Percentiles rank a stretch among this genome's conserved stretches.
These are phyloP conservation scores for Starmerella bacillaris DNA, from an alignment of 805 yeast genomes.

Conservation along the genomic window DNA sequence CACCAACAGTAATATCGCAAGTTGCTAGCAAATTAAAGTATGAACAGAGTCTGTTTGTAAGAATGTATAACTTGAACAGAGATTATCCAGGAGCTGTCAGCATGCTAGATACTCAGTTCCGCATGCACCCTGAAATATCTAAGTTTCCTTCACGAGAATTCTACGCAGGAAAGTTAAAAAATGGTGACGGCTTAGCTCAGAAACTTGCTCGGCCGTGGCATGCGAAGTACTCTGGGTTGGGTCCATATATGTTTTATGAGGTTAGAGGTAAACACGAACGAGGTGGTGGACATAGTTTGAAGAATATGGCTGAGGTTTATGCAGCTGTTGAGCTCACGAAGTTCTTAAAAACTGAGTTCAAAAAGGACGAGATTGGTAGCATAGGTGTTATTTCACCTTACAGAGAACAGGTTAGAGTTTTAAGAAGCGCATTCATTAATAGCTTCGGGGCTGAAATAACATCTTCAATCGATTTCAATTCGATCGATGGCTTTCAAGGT, in stretches of 20 bases:
- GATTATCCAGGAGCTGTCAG: conserved; percentile 32
- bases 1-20: conserved; percentile 87
- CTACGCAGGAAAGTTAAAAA: conserved; percentile 50
- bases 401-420: conserved; percentile 57
- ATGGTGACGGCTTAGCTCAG: conserved; percentile 57
- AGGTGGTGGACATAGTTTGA: conserved; percentile 36
- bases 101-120: conserved; percentile 75
- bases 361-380: conserved; percentile 33
- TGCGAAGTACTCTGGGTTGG: conserved; percentile 24
- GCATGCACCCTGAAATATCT: conserved; percentile 93
- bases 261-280: conserved; percentile 43
- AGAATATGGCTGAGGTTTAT: conserved; percentile 51
- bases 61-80: conserved; percentile 61
- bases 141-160: conserved; percentile 71
- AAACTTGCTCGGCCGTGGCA: conserved; percentile 67
- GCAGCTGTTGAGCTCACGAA: conserved; percentile 53
- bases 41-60: conserved; percentile 81
- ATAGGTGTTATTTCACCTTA: conserved; percentile 92
- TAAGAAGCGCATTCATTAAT: conserved; percentile 39
- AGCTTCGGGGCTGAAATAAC: conserved; percentile 46
- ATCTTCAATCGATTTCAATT: conserved; percentile 65
- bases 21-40: conserved; percentile 64
- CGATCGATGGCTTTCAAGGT: conserved; percentile 96
- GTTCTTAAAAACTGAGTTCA: conserved; percentile 32
- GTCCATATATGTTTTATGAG: conserved; percentile 69